Evolutionary conservation across 495 filamentous ascomycete genomes (phyloP).

Genomic region (Tuber aestivum): DNA sequence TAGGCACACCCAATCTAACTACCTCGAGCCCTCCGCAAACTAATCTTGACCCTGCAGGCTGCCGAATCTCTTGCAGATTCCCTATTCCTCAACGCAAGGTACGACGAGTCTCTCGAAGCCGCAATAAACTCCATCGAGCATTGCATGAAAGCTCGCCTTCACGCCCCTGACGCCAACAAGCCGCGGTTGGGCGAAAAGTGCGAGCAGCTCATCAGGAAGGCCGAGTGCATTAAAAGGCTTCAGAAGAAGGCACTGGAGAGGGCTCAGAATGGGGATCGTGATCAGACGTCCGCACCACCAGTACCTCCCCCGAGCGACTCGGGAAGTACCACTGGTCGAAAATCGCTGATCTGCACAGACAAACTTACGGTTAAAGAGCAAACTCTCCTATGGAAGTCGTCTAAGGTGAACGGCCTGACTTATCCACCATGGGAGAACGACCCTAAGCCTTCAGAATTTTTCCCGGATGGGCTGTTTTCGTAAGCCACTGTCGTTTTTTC

Average conservation of each 20-base stretch:
- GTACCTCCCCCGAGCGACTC: conserved; percentile 32
- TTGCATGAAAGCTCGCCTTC: conserved; percentile 65
- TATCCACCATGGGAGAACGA: conserved; percentile 74
- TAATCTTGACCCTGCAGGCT: conserved; percentile 15
- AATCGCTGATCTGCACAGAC: conserved; percentile 53
- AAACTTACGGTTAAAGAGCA: conserved; percentile 65
- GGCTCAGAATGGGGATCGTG: conserved; percentile 27
- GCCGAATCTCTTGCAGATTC: conserved; percentile 25
- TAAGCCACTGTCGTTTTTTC: conserved; percentile 47
- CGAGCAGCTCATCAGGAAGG: conserved; percentile 58
- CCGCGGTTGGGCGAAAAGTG: conserved; percentile 57
- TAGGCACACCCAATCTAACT: not conserved
- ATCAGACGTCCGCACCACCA: conserved; percentile 33
- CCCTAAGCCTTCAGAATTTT: conserved; percentile 55
- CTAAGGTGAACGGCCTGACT: conserved; percentile 68
- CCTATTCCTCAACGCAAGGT: conserved; percentile 52
- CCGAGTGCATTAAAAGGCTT: conserved; percentile 64
- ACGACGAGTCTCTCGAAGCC: conserved; percentile 62
- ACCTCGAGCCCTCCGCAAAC: not conserved
- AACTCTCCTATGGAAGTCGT: conserved; percentile 68
- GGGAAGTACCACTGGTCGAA: not conserved
- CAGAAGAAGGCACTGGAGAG: conserved; percentile 17
- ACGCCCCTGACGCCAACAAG: conserved; percentile 54
- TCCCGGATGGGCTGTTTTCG: conserved; percentile 49
- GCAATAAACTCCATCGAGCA: conserved; percentile 69